phyloP scores from a whole-genome alignment of 768 basidiomycete species.

The Strobilomyces dryophilus region DNA sequence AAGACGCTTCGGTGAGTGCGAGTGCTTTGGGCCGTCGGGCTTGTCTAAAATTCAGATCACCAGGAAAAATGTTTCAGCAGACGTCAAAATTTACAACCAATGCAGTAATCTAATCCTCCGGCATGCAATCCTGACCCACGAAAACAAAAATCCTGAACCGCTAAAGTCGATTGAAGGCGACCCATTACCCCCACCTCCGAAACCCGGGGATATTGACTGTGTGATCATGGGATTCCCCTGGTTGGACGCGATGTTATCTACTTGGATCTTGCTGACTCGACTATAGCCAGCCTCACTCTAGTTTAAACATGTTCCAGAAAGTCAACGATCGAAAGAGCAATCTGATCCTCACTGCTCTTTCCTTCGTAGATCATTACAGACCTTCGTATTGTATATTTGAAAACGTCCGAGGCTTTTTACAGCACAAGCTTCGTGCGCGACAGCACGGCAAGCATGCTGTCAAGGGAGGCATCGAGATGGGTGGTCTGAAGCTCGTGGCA shows the following conservation, averaged over 20 bases:
- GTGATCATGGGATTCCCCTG: conserved; percentile 76
- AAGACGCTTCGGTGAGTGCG: conserved; percentile 52
- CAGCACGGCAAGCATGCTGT: conserved; percentile 41
- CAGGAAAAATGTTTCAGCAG: conserved; percentile 49
- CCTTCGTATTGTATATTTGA: conserved; percentile 46
- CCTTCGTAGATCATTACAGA: conserved; percentile 39
- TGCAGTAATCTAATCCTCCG: conserved; percentile 63
- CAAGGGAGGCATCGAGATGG: conserved; percentile 64
- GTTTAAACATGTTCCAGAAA: conserved; percentile 65
- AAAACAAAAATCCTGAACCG: conserved; percentile 36
- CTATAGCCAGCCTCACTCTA: conserved; percentile 70
- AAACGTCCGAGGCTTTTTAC: conserved; percentile 45
- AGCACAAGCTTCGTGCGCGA: conserved; percentile 35
- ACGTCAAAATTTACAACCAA: conserved; percentile 60
- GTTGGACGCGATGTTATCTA: conserved; percentile 30
- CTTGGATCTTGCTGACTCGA: conserved; percentile 2
- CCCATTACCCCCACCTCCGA: conserved; percentile 43
- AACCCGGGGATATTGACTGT: conserved; percentile 53
- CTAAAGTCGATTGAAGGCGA: conserved; percentile 39
- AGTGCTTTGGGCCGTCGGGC: background rate
- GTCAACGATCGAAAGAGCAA: conserved; percentile 67
- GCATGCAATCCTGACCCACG: conserved; percentile 51
- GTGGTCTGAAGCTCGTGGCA: conserved; percentile 66
- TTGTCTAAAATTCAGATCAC: conserved; percentile 2
- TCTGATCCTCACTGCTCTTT: conserved; percentile 55